Base-by-base conservation (phyloP, 106 monocot species). In the Agapanthus africanus region DNA sequence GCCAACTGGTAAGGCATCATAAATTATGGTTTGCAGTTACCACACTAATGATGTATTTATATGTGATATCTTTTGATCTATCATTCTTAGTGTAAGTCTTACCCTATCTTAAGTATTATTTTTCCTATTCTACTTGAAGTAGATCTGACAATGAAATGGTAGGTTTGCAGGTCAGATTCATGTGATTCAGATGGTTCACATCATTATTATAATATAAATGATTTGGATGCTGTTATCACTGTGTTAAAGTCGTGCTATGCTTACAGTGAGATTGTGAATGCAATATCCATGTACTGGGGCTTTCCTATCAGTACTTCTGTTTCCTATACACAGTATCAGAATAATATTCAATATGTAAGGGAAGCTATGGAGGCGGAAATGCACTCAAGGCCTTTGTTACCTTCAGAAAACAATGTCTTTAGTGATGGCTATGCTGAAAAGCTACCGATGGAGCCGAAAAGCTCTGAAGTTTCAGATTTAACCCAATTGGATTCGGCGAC, bases 111-210 rank as follows among this genome's bases (percentile, higher is more conserved):
- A 18, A 61, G 0, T 42, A 9, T 42, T 39, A 65, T 10, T 66
- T 2, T 5, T 18, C 28, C 28, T 38, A 5, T 42, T 42, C 41
- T 42, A 26, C 27, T 40, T 22, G n/a, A 63, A n/a, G 5, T 38
- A 38, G 37, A 63, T 37, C 63, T 63, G 4, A 38, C 37, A 28
- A 63, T 38, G 35, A 9, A 62, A 41, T 42, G 8, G 66, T 41
- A 34, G 31, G 65, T 71, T 61, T 85, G 77, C 93, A 99, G 99
- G 80, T 85, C 73, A 57, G 85, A 93, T 67, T 82, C 79, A 61
- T 79, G 40, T 40, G 74, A 78, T 16, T 32, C 15, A 39, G 73
- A 69, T 74, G 33, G 64, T 65, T 75, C 81, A 40, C 84, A 47
- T 64, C 63, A 75, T 81, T 99, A 87, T 77, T 99, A 99, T 66